Evolutionary conservation across 192 early-diverging fungal species (phyloP).

Genomic region (Funneliformis geosporum): DNA sequence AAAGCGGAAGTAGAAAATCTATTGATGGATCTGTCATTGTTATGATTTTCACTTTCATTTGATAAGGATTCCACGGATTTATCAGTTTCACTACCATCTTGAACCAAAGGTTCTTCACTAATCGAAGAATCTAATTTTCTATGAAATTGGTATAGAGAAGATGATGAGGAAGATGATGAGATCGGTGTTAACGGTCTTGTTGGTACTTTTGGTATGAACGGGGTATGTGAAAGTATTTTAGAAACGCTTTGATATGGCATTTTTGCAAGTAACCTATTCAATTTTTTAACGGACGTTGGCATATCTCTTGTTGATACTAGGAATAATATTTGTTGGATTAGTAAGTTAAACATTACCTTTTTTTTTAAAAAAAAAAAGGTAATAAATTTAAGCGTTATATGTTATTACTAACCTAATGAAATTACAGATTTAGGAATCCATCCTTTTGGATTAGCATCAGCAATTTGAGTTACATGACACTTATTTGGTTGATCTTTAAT

Average conservation of each 20-base stretch:
- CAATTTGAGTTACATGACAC: constrained; percentile 35
- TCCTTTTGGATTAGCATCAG: constrained; percentile 43
- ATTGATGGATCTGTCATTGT: background rate
- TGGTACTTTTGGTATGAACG: constrained; percentile 1
- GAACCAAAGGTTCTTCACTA: background rate
- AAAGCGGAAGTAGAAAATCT: background rate
- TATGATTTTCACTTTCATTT: background rate
- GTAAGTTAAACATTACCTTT: too few relatives aligned
- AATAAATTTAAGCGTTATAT: background rate
- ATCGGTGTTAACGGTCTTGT: background rate
- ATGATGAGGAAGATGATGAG: background rate
- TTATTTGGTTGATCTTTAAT: constrained; percentile 38
- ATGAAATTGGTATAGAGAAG: background rate
- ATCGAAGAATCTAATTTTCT: background rate
- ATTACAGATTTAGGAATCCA: constrained; percentile 44
- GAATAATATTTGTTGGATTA: too few relatives aligned
- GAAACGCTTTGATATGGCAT: background rate
- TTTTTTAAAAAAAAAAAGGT: background rate
- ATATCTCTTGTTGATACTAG: background rate
- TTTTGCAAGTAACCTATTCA: background rate
- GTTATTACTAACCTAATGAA: constrained; percentile 33
- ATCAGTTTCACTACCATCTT: background rate
- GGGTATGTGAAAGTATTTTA: background rate
- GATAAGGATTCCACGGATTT: background rate
- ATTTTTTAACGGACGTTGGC: background rate